phyloP scores from a whole-genome alignment of 768 basidiomycete species.

The Boletus insuetus region DNA sequence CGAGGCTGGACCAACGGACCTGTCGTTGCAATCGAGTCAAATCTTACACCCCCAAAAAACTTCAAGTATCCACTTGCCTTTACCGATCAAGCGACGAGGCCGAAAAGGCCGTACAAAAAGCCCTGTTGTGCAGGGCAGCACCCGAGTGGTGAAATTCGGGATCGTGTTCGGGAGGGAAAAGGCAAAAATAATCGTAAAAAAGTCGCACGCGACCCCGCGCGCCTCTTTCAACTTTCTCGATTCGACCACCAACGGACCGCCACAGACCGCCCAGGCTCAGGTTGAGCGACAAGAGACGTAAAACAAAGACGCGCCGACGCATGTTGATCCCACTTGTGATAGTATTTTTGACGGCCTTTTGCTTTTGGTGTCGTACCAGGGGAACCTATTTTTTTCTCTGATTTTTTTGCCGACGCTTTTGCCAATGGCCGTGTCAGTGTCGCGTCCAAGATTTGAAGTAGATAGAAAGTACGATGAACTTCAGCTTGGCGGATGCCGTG shows the following conservation, averaged over 20 bases:
- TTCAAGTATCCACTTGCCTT: slow-evolving; percentile 11
- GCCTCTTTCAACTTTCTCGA: slow-evolving; percentile 16
- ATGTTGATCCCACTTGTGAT: slow-evolving; percentile 5
- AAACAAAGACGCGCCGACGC: slow-evolving; percentile 23
- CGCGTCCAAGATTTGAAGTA: not conserved
- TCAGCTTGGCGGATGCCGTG: slow-evolving; percentile 5
- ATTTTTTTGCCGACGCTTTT: not conserved
- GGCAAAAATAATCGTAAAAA: no score
- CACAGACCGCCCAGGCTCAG: not conserved
- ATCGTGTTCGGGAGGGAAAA: slow-evolving; percentile 18
- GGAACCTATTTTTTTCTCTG: no score
- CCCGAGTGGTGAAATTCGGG: not conserved
- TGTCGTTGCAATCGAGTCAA: slow-evolving; percentile 1
- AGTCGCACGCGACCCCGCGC: not conserved
- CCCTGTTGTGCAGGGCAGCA: slow-evolving; percentile 2
- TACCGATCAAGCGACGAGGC: slow-evolving; percentile 4
- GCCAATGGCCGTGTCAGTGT: not conserved
- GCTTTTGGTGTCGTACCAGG: not conserved
- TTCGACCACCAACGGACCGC: slow-evolving; percentile 11
- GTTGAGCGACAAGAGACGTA: slow-evolving; percentile 14
- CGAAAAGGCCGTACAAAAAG: not conserved
- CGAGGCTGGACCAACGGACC: slow-evolving; percentile 4
- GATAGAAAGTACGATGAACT: not conserved
- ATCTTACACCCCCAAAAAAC: slow-evolving; percentile 3
- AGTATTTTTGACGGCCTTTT: not conserved